phyloP scores from a whole-genome alignment of 306 rosid genomes.

The Cucurbita maxima region DNA sequence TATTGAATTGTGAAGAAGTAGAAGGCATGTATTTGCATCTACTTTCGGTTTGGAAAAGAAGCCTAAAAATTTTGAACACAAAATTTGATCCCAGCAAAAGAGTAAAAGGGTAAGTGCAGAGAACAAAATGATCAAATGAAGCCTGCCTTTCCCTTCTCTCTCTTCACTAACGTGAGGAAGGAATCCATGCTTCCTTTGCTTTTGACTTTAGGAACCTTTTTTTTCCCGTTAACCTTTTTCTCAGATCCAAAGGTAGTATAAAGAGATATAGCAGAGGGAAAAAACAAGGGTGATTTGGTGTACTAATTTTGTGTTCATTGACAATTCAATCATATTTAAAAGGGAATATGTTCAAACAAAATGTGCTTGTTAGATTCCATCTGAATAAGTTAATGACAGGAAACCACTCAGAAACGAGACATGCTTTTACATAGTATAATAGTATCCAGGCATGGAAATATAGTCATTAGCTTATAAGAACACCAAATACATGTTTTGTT shows the following conservation, averaged over 20 bases:
- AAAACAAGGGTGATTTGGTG: slow-evolving; percentile 1
- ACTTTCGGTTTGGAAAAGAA: not conserved
- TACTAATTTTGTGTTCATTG: not conserved
- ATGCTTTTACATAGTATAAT: not conserved
- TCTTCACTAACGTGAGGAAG: slow-evolving; percentile 22
- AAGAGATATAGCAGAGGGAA: slow-evolving; percentile 9
- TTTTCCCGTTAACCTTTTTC: slow-evolving; percentile 16
- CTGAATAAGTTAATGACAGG: not conserved
- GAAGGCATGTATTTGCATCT: not conserved
- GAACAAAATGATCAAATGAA: not conserved
- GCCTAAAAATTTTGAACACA: not conserved
- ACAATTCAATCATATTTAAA: not conserved
- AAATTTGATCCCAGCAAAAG: slow-evolving; percentile 17
- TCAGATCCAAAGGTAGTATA: slow-evolving; percentile 48
- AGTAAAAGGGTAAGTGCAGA: slow-evolving; percentile 23
- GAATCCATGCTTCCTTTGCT: slow-evolving; percentile 30
- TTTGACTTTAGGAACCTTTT: slow-evolving; percentile 14
- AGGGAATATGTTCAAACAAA: not conserved
- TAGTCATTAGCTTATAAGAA: not conserved
- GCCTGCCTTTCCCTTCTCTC: slow-evolving; percentile 20
- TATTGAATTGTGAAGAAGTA: not conserved
- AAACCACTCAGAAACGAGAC: not conserved
- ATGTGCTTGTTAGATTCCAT: not conserved
- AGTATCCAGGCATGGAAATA: not conserved
- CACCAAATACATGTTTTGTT: not conserved